A percentile compares a stretch with the other conserved stretches of the same genome.
These are phyloP conservation scores for Aspergillus tamarii DNA, from an alignment of 2,329 filamentous ascomycete genomes.

Conservation along the genomic window DNA sequence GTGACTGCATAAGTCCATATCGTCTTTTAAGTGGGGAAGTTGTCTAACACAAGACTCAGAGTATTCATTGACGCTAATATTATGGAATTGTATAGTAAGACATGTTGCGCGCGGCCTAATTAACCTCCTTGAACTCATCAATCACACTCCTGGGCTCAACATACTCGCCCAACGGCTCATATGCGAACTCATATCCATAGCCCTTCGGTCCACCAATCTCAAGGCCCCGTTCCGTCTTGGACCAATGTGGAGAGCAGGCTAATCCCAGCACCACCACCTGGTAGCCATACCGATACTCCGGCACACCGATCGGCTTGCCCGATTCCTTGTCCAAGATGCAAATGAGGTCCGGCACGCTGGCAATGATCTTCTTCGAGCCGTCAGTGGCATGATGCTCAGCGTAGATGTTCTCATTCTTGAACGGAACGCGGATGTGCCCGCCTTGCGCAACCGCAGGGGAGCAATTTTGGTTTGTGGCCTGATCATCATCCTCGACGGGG, in stretches of 20 bases:
- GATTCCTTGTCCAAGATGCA: slow-evolving; percentile 60
- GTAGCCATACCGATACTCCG: slow-evolving; percentile 60
- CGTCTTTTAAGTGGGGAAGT: too few species aligned
- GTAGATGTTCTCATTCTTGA: slow-evolving; percentile 34
- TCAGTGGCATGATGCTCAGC: slow-evolving; percentile 20
- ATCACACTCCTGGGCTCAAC: slow-evolving; percentile 28
- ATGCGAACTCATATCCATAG: slow-evolving; percentile 26
- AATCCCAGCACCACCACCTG: slow-evolving; percentile 56
- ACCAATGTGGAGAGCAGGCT: slow-evolving; percentile 56
- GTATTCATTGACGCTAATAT: too few species aligned
- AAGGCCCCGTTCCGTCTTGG: slow-evolving; percentile 39
- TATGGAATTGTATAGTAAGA: too few species aligned
- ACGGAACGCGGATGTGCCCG: slow-evolving; percentile 24
- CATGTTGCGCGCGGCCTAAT: too few species aligned
- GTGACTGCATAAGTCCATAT: too few species aligned
- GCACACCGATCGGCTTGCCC: slow-evolving; percentile 60
- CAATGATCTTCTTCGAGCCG: slow-evolving; percentile 42
- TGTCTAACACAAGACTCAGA: too few species aligned
- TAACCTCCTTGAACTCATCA: slow-evolving; percentile 19
- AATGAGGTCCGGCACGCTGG: slow-evolving; percentile 61
- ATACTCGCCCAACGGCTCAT: slow-evolving; percentile 25
- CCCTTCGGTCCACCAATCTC: slow-evolving; percentile 43
- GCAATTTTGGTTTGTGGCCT: slow-evolving; percentile 6
- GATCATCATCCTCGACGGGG: slow-evolving; percentile 37
- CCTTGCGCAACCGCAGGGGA: slow-evolving; percentile 6